A percentile compares a stretch with the other conserved stretches of the same genome.
These are phyloP conservation scores for Talaromyces stipitatus DNA, from an alignment of 495 filamentous ascomycete species.

Conservation along the genomic window DNA sequence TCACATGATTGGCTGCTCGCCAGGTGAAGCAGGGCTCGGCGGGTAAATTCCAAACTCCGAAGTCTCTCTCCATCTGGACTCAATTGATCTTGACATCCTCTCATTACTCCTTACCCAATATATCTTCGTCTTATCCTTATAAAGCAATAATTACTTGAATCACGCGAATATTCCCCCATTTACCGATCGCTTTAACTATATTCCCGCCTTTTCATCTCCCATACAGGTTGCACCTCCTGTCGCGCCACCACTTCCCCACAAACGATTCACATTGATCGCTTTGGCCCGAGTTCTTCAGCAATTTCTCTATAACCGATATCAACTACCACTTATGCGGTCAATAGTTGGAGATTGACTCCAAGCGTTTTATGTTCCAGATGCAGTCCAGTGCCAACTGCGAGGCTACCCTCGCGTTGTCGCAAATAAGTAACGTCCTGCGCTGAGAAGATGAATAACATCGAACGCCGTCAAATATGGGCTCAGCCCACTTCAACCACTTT, in stretches of 20 bases:
- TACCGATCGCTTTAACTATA: not conserved
- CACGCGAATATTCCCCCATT: not conserved
- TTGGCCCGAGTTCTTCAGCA: not conserved
- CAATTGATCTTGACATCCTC: not conserved
- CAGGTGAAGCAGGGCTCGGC: not conserved
- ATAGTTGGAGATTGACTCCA: not conserved
- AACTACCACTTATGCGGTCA: not conserved
- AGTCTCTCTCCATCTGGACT: not conserved
- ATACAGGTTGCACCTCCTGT: not conserved
- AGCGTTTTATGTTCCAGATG: not conserved
- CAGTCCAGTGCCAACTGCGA: constrained; percentile 1
- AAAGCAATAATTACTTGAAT: not conserved
- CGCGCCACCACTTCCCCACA: not conserved
- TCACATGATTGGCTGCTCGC: not conserved
- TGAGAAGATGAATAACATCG: constrained; percentile 3
- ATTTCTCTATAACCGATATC: not conserved
- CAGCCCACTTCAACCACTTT: constrained; percentile 36
- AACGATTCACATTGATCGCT: not conserved
- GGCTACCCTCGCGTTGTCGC: not conserved
- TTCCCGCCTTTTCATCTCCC: not conserved
- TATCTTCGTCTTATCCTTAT: not conserved
- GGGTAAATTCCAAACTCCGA: not conserved
- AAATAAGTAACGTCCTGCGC: not conserved
- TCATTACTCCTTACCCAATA: not conserved
- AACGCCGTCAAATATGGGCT: constrained; percentile 45